phyloP scores from a whole-genome alignment of 352 stramenopile species.

The Globisporangium carolinianum region DNA sequence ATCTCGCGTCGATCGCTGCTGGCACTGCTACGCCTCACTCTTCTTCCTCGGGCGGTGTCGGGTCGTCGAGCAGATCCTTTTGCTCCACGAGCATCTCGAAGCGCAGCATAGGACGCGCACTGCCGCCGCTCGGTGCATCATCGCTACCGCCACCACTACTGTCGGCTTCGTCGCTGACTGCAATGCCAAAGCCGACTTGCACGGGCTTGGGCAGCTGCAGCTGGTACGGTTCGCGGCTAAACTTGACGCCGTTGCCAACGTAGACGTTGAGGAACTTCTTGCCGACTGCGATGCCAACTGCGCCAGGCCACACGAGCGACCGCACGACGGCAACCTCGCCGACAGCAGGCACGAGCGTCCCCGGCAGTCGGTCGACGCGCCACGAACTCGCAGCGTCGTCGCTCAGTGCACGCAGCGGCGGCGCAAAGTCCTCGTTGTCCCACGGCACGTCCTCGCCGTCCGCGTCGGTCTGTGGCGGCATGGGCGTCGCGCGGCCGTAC shows the following conservation, averaged over 20 bases:
- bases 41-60: slow-evolving; percentile 54
- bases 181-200: slow-evolving; percentile 42
- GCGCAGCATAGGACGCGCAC: slow-evolving; percentile 23
- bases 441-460: slow-evolving; percentile 69
- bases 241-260: slow-evolving; percentile 81
- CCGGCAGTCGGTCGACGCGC: slow-evolving; percentile 67
- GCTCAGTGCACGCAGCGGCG: slow-evolving; percentile 44
- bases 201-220: slow-evolving; percentile 41
- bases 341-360: slow-evolving; percentile 49
- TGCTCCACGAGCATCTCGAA: slow-evolving; percentile 64
- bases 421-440: slow-evolving; percentile 56
- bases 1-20: too few relatives aligned
- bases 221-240: slow-evolving; percentile 51
- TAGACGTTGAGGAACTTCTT: slow-evolving; percentile 90
- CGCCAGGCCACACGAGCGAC: slow-evolving; percentile 81
- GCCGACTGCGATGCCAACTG: slow-evolving; percentile 75
- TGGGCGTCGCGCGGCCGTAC: slow-evolving; percentile 62
- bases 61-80: slow-evolving; percentile 72
- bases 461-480: slow-evolving; percentile 66
- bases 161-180: slow-evolving; percentile 21
- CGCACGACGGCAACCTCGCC: slow-evolving; percentile 61
- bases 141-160: slow-evolving; percentile 11
- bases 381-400: slow-evolving; percentile 69
- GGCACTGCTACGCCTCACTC: slow-evolving; percentile 10
- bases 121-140: slow-evolving; percentile 11